Evolutionary conservation across 2,329 filamentous ascomycete genomes (phyloP).

Genomic region (Talaromyces sp.): DNA sequence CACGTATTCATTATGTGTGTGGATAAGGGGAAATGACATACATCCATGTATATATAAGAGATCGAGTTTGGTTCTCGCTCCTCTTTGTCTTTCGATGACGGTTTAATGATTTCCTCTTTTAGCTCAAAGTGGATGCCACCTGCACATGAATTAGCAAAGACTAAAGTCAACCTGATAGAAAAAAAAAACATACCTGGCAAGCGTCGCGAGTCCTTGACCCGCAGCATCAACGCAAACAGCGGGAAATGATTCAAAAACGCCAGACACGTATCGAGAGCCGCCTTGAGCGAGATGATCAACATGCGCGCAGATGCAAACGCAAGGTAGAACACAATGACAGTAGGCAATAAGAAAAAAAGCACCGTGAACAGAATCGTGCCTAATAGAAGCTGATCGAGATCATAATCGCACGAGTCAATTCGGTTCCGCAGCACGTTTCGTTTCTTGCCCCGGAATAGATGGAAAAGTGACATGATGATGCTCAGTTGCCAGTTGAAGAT

Average conservation of each 20-base stretch:
- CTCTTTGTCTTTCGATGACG: constrained; percentile 21
- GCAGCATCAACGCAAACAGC: constrained; percentile 91
- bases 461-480: constrained; percentile 95
- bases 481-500: constrained; percentile 99
- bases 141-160: constrained; percentile 22
- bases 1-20: not conserved
- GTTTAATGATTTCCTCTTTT: constrained; percentile 59
- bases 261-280: constrained; percentile 80
- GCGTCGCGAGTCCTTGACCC: constrained; percentile 85
- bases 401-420: constrained; percentile 98
- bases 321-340: constrained; percentile 92
- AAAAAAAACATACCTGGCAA: constrained; percentile 60
- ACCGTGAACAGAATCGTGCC: constrained; percentile 96
- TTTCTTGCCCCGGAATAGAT: constrained; percentile 96
- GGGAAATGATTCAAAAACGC: constrained; percentile 97
- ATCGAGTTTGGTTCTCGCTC: constrained; percentile 52
- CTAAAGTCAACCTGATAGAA: not conserved
- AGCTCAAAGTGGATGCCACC: constrained; percentile 88
- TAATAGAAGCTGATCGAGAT: constrained; percentile 90
- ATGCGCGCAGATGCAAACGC: constrained; percentile 94
- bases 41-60: constrained; percentile 82
- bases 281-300: constrained; percentile 90
- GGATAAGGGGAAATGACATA: constrained; percentile 31
- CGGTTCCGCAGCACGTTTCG: constrained; percentile 94
- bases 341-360: constrained; percentile 89